Conservation (phyloP, 257 asterid genomes). For the Scutellaria baicalensis region DNA sequence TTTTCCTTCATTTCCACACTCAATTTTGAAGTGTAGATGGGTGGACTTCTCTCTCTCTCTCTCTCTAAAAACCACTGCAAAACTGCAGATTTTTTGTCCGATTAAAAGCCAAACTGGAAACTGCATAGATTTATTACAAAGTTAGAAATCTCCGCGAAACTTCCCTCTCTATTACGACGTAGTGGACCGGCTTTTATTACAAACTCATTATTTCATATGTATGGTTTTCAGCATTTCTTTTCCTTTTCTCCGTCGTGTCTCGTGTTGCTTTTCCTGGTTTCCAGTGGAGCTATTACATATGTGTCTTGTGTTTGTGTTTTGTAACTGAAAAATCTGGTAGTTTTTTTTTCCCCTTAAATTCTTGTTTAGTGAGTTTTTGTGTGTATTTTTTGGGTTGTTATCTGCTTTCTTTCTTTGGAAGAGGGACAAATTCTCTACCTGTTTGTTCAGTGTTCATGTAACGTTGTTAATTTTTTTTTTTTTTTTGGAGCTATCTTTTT, state of each 20-base stretch:
- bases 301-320: neutral
- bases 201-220: constrained; percentile 10
- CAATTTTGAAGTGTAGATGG: constrained; percentile 12
- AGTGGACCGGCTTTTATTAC: constrained; percentile 3
- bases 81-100: constrained; percentile 10
- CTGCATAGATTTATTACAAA: neutral
- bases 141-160: constrained; percentile 33
- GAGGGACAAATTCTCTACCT: neutral
- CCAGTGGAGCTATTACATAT: neutral
- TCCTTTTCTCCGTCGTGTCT: neutral
- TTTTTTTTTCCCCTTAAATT: neutral
- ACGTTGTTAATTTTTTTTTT: neutral
- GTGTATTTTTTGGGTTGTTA: neutral
- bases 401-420: neutral
- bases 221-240: neutral
- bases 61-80: constrained; percentile 5
- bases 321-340: neutral
- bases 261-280: neutral
- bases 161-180: constrained; percentile 19
- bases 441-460: neutral
- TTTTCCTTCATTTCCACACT: neutral
- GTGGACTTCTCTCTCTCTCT: constrained; percentile 13
- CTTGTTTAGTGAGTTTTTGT: neutral
- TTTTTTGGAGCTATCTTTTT: neutral
- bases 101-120: constrained; percentile 1